A percentile compares a stretch with the other conserved stretches of the same genome.
phyloP scores from a whole-genome alignment of 495 filamentous ascomycete species.

The Hypoxylon trugodes region DNA sequence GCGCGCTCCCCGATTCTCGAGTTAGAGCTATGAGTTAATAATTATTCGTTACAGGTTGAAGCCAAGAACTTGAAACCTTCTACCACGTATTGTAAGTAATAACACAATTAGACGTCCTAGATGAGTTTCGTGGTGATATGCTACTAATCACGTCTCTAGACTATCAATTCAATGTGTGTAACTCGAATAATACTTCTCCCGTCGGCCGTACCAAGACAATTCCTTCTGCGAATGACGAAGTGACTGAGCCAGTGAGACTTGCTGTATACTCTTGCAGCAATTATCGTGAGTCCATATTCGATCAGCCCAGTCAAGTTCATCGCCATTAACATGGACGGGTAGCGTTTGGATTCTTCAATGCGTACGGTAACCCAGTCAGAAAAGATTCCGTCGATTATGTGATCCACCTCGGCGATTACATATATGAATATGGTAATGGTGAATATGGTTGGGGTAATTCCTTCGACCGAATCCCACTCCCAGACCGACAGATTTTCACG shows the following conservation, averaged over 20 bases:
- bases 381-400: slow-evolving; percentile 73
- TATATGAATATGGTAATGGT: slow-evolving; percentile 67
- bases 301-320: slow-evolving; percentile 37
- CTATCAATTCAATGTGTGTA: slow-evolving; percentile 62
- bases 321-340: neutral
- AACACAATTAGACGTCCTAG: neutral
- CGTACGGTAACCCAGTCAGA: slow-evolving; percentile 69
- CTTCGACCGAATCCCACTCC: slow-evolving; percentile 62
- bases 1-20: neutral
- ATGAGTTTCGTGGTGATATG: neutral
- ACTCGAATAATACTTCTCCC: slow-evolving; percentile 52
- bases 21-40: slow-evolving; percentile 10
- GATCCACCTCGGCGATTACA: slow-evolving; percentile 71
- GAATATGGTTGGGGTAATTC: slow-evolving; percentile 64
- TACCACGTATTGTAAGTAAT: slow-evolving; percentile 59
- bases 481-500: slow-evolving; percentile 58
- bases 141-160: slow-evolving; percentile 17
- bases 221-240: slow-evolving; percentile 48
- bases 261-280: slow-evolving; percentile 64
- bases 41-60: slow-evolving; percentile 59
- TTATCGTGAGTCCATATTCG: slow-evolving; percentile 48
- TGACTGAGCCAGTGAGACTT: slow-evolving; percentile 51
- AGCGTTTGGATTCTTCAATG: slow-evolving; percentile 68
- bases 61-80: slow-evolving; percentile 63
- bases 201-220: slow-evolving; percentile 63